Conservation (phyloP, 2,329 filamentous ascomycete species). For the Didymella pomorum region DNA sequence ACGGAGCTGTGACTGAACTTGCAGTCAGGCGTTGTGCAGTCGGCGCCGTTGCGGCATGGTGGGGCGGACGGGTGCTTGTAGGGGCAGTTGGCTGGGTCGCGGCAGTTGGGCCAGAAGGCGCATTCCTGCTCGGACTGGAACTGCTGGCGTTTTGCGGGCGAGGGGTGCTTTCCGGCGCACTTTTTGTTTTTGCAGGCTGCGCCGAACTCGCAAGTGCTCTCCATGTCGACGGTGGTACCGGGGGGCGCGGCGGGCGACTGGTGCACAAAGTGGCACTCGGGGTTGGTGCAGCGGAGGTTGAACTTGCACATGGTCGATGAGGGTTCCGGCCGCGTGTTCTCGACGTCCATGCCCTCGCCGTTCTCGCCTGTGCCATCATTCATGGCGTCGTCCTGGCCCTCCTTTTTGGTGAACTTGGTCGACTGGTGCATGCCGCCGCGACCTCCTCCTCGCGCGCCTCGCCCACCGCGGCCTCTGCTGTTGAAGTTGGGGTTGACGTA, state of each 20-base stretch:
- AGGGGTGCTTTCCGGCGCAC: slow-evolving; percentile 90
- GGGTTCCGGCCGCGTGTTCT: slow-evolving; percentile 67
- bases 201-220: slow-evolving; percentile 82
- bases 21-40: slow-evolving; percentile 82
- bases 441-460: slow-evolving; percentile 43
- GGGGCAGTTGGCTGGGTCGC: slow-evolving; percentile 78
- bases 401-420: slow-evolving; percentile 61
- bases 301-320: slow-evolving; percentile 81
- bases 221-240: slow-evolving; percentile 77
- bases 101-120: slow-evolving; percentile 91
- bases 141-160: slow-evolving; percentile 78
- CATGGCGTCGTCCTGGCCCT: slow-evolving; percentile 50
- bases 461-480: slow-evolving; percentile 18
- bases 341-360: slow-evolving; percentile 65
- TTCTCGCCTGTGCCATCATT: slow-evolving; percentile 49
- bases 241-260: slow-evolving; percentile 90
- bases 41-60: slow-evolving; percentile 87
- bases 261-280: slow-evolving; percentile 90
- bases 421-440: slow-evolving; percentile 67
- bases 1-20: slow-evolving; percentile 88
- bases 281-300: slow-evolving; percentile 87
- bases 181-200: slow-evolving; percentile 96
- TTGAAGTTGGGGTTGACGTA: slow-evolving; percentile 64
- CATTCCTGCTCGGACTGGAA: slow-evolving; percentile 87
- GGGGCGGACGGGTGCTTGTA: slow-evolving; percentile 91